Percentiles rank a stretch among this genome's conserved stretches.
These are phyloP conservation scores for Aspergillus flavus DNA, from an alignment of 2,329 filamentous ascomycete species.

Conservation along the genomic window DNA sequence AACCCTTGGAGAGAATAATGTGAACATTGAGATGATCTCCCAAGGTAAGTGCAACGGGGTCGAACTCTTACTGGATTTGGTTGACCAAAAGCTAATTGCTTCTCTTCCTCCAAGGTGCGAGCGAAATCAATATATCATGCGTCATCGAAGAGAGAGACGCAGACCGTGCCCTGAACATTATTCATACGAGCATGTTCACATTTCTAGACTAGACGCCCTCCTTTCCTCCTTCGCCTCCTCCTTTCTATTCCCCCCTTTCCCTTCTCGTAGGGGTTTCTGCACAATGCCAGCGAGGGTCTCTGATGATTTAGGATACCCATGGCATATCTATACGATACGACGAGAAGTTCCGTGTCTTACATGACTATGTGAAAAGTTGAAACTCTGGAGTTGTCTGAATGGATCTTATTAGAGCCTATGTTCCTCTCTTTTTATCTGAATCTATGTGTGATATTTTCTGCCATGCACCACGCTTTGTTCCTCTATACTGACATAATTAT, in stretches of 20 bases:
- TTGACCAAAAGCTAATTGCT: constrained; percentile 17
- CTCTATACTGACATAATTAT: not conserved
- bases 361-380: not conserved
- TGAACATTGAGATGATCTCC: constrained; percentile 99
- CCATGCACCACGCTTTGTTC: not conserved
- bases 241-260: constrained; percentile 1
- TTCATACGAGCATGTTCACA: constrained; percentile 95
- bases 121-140: constrained; percentile 98
- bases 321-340: constrained; percentile 9
- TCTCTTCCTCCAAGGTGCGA: constrained; percentile 67
- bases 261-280: not conserved
- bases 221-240: not conserved
- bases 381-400: not conserved
- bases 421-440: not conserved
- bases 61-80: constrained; percentile 5
- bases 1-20: constrained; percentile 85
- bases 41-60: constrained; percentile 67
- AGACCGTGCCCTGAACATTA: constrained; percentile 88
- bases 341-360: constrained; percentile 8
- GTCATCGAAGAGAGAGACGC: constrained; percentile 92
- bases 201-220: constrained; percentile 70
- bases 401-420: not conserved
- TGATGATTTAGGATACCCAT: constrained; percentile 22
- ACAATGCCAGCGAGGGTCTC: not conserved
- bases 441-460: not conserved